A percentile compares a stretch with the other conserved stretches of the same genome.
Evolutionary conservation across 1,284 basidiomycete genomes (phyloP).

Genomic region (Cryptococcus wingfieldii): DNA sequence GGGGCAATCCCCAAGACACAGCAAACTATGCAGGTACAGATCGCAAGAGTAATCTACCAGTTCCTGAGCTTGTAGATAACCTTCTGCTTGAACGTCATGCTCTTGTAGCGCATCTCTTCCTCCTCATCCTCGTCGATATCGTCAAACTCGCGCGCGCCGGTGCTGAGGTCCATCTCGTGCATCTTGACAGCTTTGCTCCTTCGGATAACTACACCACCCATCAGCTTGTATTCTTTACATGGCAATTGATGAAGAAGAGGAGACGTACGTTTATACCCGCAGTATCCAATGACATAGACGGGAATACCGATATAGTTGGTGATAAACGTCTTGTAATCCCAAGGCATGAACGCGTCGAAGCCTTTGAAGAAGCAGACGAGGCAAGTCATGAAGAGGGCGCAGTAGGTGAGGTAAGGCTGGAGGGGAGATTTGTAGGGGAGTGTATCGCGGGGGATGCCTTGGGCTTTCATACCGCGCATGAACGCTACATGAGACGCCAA

Average conservation of each 20-base stretch:
- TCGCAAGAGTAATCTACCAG: slow-evolving; percentile 27
- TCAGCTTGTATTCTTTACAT: neutral
- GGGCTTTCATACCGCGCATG: slow-evolving; percentile 64
- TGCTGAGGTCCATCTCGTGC: slow-evolving; percentile 60
- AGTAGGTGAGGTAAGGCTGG: slow-evolving; percentile 44
- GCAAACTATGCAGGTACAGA: too few species aligned
- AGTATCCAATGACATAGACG: slow-evolving; percentile 58
- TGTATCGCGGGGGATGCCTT: slow-evolving; percentile 60
- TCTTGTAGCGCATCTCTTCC: slow-evolving; percentile 28
- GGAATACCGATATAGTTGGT: slow-evolving; percentile 52
- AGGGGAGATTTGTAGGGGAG: slow-evolving; percentile 62
- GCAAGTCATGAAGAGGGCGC: slow-evolving; percentile 57
- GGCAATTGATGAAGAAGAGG: neutral
- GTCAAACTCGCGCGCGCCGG: slow-evolving; percentile 62
- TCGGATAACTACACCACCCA: slow-evolving; percentile 44
- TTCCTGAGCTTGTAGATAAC: slow-evolving; percentile 38
- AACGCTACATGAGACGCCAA: slow-evolving; percentile 64
- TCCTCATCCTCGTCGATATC: slow-evolving; percentile 56
- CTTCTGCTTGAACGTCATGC: slow-evolving; percentile 37
- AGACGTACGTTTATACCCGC: slow-evolving; percentile 55
- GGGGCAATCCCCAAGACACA: too few species aligned
- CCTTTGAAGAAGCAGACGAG: slow-evolving; percentile 65
- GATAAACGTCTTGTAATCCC: slow-evolving; percentile 58
- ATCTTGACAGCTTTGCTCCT: slow-evolving; percentile 56
- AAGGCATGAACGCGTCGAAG: slow-evolving; percentile 62